These are phyloP conservation scores for Hexamita inflata DNA, from an alignment of 208 protist genomes.

Conservation along the genomic window DNA sequence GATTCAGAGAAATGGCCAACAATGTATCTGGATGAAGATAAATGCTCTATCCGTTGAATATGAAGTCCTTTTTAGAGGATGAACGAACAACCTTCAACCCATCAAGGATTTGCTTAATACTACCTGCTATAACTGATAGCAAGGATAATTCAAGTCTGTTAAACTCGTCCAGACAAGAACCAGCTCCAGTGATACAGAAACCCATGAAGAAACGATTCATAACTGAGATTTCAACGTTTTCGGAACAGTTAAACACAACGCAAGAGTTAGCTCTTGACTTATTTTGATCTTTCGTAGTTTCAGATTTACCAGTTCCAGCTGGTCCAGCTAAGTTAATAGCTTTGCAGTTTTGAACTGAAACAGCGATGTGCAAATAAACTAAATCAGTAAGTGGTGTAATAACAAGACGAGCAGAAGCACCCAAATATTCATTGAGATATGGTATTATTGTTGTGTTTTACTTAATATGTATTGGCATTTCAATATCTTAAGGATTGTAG, in stretches of 20 bases:
- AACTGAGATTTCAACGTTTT: slow-evolving; percentile 88
- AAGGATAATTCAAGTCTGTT: slow-evolving; percentile 55
- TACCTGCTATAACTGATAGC: slow-evolving; percentile 56
- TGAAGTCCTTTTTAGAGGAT: slow-evolving; percentile 39
- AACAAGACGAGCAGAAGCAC: slow-evolving; percentile 77
- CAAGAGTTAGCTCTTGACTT: slow-evolving; percentile 83
- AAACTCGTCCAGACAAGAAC: slow-evolving; percentile 90
- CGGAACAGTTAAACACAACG: slow-evolving; percentile 92
- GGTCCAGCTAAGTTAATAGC: slow-evolving; percentile 74
- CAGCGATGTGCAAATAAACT: slow-evolving; percentile 89
- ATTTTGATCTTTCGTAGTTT: slow-evolving; percentile 91
- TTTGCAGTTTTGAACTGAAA: slow-evolving; percentile 72
- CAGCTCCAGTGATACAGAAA: slow-evolving; percentile 75
- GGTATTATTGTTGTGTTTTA: no score
- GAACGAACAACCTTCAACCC: not conserved
- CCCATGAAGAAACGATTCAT: slow-evolving; percentile 93
- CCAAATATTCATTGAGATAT: slow-evolving; percentile 95
- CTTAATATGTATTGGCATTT: no score
- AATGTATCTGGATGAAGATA: slow-evolving; percentile 39
- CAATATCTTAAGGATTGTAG: no score
- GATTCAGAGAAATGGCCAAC: slow-evolving; percentile 62
- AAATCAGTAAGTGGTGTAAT: slow-evolving; percentile 87
- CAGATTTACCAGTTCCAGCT: slow-evolving; percentile 86
- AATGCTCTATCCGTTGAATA: slow-evolving; percentile 35
- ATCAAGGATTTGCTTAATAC: slow-evolving; percentile 34